A percentile compares a stretch with the other conserved stretches of the same genome.
These are phyloP conservation scores for Rhododendron molle DNA, from an alignment of 148 eudicot genomes.

Conservation along the genomic window DNA sequence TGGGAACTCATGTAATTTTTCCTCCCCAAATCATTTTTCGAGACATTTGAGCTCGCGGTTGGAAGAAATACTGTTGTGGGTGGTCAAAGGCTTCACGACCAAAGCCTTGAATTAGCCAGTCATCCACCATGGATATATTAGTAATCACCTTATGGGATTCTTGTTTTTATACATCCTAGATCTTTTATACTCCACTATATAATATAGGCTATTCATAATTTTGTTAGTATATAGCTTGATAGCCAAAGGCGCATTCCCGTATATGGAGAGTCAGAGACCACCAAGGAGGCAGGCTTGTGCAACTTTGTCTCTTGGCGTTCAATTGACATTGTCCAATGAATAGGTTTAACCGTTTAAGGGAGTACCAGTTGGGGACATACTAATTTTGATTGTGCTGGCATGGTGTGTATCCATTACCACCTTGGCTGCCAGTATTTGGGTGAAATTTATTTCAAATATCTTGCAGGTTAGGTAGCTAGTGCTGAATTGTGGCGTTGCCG, in stretches of 20 bases:
- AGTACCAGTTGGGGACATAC: neutral
- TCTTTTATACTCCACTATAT: neutral
- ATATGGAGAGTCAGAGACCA: neutral
- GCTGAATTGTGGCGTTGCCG: neutral
- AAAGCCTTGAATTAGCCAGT: neutral
- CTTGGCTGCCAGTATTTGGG: neutral
- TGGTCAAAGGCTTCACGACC: neutral
- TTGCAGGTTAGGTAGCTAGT: neutral
- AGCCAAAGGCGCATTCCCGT: neutral
- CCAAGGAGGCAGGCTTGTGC: neutral
- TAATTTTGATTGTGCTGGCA: neutral
- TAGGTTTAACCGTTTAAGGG: neutral
- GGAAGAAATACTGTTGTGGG: neutral
- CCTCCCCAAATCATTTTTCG: neutral
- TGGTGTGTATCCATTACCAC: neutral
- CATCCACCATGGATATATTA: neutral
- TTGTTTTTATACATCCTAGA: neutral
- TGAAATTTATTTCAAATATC: neutral
- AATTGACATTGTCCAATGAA: neutral
- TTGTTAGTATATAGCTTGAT: neutral
- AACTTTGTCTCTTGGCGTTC: neutral
- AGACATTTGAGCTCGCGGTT: neutral
- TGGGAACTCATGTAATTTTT: neutral
- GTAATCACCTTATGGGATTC: neutral
- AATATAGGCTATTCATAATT: neutral